A percentile compares a stretch with the other conserved stretches of the same genome.
phyloP scores from a whole-genome alignment of 331 rosid genomes.

The Telfairia occidentalis region DNA sequence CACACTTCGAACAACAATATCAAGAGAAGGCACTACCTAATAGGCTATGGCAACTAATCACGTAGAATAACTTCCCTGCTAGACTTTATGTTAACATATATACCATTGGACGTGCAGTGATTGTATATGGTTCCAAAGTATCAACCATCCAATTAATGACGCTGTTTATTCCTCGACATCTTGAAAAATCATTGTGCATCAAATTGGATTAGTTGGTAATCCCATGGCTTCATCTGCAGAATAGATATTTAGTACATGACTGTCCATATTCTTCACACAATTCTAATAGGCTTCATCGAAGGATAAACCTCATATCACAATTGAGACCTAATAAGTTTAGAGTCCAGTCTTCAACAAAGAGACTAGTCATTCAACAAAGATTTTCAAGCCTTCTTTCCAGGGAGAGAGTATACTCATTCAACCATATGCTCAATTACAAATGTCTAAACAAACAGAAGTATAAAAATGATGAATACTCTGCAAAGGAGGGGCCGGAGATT shows the following conservation, averaged over 20 bases:
- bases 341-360: background rate
- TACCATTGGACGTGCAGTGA: background rate
- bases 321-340: background rate
- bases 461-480: background rate
- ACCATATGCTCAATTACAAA: background rate
- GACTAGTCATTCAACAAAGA: too few relatives aligned
- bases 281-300: background rate
- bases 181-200: background rate
- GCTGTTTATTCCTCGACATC: background rate
- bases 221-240: background rate
- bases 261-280: background rate
- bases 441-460: background rate
- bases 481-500: background rate
- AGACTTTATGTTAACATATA: background rate
- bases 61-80: background rate
- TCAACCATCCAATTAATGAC: background rate
- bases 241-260: background rate
- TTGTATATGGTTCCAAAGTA: background rate
- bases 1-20: background rate
- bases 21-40: background rate
- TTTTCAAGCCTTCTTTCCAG: background rate
- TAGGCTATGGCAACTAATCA: background rate
- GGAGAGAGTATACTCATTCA: background rate
- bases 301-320: background rate
- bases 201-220: background rate